These are phyloP conservation scores for Solanum dulcamara DNA, from an alignment of 257 asterid species.

Conservation along the genomic window DNA sequence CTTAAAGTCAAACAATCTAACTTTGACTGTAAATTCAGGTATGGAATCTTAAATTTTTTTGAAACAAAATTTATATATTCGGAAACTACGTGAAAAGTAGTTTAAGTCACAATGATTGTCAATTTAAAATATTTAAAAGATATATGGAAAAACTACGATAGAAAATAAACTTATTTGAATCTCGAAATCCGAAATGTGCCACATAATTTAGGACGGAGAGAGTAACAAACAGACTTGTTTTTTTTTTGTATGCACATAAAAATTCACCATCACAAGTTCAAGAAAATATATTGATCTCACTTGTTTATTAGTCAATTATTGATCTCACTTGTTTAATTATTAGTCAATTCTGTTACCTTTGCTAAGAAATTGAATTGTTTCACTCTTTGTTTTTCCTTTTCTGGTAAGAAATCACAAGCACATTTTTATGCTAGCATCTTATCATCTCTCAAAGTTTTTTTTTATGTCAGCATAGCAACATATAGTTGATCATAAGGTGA, in stretches of 20 bases:
- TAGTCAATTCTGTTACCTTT: neutral
- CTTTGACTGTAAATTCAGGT: too few relatives aligned
- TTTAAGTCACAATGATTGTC: too few relatives aligned
- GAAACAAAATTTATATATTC: too few relatives aligned
- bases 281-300: neutral
- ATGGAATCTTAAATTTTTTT: too few relatives aligned
- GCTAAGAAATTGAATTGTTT: neutral
- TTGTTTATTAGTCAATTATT: neutral
- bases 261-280: neutral
- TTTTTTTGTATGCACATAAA: neutral
- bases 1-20: too few relatives aligned
- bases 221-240: neutral
- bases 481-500: neutral
- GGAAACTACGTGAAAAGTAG: too few relatives aligned
- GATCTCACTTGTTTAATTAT: neutral
- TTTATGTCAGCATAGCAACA: neutral
- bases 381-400: neutral
- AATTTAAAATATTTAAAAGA: too few relatives aligned
- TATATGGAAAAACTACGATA: too few relatives aligned
- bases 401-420: neutral
- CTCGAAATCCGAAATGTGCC: too few relatives aligned
- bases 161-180: too few relatives aligned
- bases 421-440: neutral
- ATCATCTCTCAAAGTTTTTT: neutral
- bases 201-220: too few relatives aligned